These are phyloP conservation scores for Albugo candida DNA, from an alignment of 352 stramenopile genomes.

Conservation along the genomic window DNA sequence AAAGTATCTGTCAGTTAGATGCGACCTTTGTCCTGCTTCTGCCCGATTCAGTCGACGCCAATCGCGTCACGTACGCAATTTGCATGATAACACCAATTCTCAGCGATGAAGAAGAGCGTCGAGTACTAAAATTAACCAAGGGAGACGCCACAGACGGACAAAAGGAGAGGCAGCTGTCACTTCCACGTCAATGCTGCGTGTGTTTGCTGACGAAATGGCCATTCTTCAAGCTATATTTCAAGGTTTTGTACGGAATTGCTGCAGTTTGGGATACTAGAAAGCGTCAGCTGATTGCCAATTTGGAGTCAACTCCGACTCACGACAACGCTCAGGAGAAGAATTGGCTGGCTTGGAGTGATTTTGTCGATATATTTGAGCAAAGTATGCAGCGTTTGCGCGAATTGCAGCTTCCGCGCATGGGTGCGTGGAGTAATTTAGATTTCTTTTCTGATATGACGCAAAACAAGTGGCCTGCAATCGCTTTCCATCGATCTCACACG, in stretches of 20 bases:
- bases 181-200: conserved; percentile 38
- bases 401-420: conserved; percentile 51
- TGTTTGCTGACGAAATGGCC: conserved; percentile 55
- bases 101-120: conserved; percentile 18
- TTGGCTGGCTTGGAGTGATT: conserved; percentile 26
- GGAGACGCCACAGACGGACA: background rate
- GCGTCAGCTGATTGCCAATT: no score
- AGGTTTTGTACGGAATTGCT: conserved; percentile 52
- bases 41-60: conserved; percentile 21
- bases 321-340: conserved; percentile 12
- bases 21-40: conserved; percentile 62
- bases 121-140: background rate
- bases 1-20: conserved; percentile 35
- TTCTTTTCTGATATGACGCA: conserved; percentile 28
- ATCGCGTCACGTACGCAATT: conserved; percentile 44
- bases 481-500: conserved; percentile 59
- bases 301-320: conserved; percentile 5
- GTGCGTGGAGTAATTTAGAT: conserved; percentile 45
- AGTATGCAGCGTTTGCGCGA: conserved; percentile 34
- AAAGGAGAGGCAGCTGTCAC: background rate
- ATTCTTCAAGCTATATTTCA: conserved; percentile 76
- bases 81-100: conserved; percentile 45
- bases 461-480: conserved; percentile 11
- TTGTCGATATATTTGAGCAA: conserved; percentile 37
- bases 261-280: conserved; percentile 39